A percentile compares a stretch with the other conserved stretches of the same genome.
Evolutionary conservation across 2,329 filamentous ascomycete species (phyloP).

Genomic region (Beauveria rudraprayagi): DNA sequence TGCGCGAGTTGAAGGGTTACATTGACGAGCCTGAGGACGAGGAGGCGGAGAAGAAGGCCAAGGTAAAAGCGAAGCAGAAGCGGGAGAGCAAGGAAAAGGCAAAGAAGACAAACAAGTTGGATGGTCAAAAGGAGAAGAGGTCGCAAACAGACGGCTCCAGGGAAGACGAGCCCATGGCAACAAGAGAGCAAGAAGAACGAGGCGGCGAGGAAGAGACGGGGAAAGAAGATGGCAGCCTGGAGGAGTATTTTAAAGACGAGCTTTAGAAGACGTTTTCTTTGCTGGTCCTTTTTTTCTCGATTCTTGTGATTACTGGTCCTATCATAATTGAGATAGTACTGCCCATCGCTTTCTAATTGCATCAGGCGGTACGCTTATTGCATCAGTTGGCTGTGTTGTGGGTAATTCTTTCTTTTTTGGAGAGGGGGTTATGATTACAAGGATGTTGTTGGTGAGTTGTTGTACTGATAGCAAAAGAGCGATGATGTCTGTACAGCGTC

Average conservation of each 20-base stretch:
- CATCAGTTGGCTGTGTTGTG: too few relatives aligned
- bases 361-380: too few relatives aligned
- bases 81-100: constrained; percentile 11
- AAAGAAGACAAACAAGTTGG: constrained; percentile 8
- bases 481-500: too few relatives aligned
- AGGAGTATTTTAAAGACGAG: constrained; percentile 46
- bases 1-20: constrained; percentile 59
- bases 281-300: too few relatives aligned
- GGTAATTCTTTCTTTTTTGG: too few relatives aligned
- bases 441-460: too few relatives aligned
- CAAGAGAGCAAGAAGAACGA: constrained; percentile 1
- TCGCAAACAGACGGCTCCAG: not conserved
- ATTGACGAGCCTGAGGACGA: constrained; percentile 33
- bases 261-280: constrained; percentile 25
- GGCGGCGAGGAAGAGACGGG: constrained; percentile 13
- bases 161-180: constrained; percentile 21
- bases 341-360: too few relatives aligned
- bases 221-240: constrained; percentile 36
- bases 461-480: too few relatives aligned
- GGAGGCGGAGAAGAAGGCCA: constrained; percentile 8
- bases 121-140: not conserved
- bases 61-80: constrained; percentile 2
- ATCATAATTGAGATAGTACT: too few relatives aligned
- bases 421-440: too few relatives aligned
- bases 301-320: too few relatives aligned